These are phyloP conservation scores for Chlorella vulgaris DNA, from an alignment of 139 green algal species.

Conservation along the genomic window DNA sequence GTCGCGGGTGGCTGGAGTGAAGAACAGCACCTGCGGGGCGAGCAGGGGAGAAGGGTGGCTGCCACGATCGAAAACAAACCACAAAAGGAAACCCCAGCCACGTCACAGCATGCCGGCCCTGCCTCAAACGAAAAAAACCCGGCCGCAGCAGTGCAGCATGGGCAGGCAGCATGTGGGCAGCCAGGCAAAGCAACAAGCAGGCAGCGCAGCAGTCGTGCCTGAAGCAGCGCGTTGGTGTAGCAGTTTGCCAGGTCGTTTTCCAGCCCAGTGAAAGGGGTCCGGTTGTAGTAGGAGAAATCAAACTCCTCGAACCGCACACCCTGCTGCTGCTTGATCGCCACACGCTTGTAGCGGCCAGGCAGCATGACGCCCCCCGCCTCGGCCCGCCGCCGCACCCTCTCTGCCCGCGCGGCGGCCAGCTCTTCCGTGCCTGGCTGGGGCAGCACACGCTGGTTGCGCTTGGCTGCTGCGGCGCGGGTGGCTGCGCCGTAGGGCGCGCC, in stretches of 20 bases:
- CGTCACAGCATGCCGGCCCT: too few relatives aligned
- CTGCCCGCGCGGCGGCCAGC: constrained; percentile 26
- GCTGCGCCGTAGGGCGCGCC: constrained; percentile 49
- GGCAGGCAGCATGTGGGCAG: too few relatives aligned
- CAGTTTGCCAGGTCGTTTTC: constrained; percentile 95
- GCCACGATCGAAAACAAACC: neutral
- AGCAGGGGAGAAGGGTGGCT: too few relatives aligned
- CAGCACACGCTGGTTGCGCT: constrained; percentile 66
- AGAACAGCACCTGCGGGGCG: constrained; percentile 82
- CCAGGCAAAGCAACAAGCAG: neutral
- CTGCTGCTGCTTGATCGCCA: constrained; percentile 62
- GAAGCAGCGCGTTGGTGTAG: constrained; percentile 93
- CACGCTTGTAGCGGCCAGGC: constrained; percentile 67
- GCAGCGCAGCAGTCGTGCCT: constrained; percentile 54
- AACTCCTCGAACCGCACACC: constrained; percentile 79
- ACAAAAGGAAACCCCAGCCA: neutral
- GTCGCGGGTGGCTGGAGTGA: constrained; percentile 71
- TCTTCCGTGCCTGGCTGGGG: constrained; percentile 20
- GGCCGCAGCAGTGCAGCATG: too few relatives aligned
- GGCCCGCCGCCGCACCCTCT: constrained; percentile 42
- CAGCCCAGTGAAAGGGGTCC: constrained; percentile 87
- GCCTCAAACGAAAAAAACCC: too few relatives aligned
- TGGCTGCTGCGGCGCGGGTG: constrained; percentile 33
- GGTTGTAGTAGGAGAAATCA: constrained; percentile 86
- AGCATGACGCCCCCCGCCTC: constrained; percentile 61